phyloP scores from a whole-genome alignment of 352 stramenopile genomes.

The Peronosclerospora sorghi region DNA sequence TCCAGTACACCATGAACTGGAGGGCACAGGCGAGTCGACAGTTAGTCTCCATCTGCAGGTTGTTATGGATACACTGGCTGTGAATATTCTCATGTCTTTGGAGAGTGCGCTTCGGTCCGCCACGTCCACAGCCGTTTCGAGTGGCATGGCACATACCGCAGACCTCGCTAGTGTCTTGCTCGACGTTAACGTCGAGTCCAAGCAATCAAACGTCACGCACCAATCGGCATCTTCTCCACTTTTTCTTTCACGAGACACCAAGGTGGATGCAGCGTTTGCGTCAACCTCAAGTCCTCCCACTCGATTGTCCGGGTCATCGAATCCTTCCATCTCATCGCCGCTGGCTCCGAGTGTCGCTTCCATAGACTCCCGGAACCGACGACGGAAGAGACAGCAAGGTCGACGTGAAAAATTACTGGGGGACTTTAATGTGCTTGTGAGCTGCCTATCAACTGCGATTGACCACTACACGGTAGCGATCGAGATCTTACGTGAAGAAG shows the following conservation, averaged over 20 bases:
- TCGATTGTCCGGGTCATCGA: slow-evolving; percentile 10
- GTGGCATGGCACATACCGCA: slow-evolving; percentile 4
- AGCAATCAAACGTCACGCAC: slow-evolving; percentile 14
- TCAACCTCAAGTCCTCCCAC: slow-evolving; percentile 7
- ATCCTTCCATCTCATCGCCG: slow-evolving; percentile 26
- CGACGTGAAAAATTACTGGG: slow-evolving; percentile 70
- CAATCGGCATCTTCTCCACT: slow-evolving; percentile 15
- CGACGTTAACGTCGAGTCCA: slow-evolving; percentile 65
- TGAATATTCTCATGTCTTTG: slow-evolving; percentile 75
- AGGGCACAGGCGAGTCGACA: slow-evolving; percentile 49
- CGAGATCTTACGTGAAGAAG: slow-evolving; percentile 68
- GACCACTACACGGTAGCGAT: slow-evolving; percentile 62
- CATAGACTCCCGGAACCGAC: slow-evolving; percentile 33
- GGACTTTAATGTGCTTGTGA: slow-evolving; percentile 64
- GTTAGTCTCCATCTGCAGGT: slow-evolving; percentile 73
- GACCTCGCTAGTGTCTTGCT: slow-evolving; percentile 42
- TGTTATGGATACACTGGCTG: slow-evolving; percentile 68
- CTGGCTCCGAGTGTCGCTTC: slow-evolving; percentile 18
- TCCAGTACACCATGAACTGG: slow-evolving; percentile 57
- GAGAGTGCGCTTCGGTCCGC: slow-evolving; percentile 61
- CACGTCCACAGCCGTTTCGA: slow-evolving; percentile 26
- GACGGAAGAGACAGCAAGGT: slow-evolving; percentile 36
- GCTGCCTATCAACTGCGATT: slow-evolving; percentile 48
- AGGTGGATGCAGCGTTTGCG: slow-evolving; percentile 2
- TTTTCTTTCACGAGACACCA: slow-evolving; percentile 13